Evolutionary conservation across 2,329 filamentous ascomycete species (phyloP), one percentile per base, ranked within the genome.

Genomic region (Neopestalotiopsis sp.): DNA sequence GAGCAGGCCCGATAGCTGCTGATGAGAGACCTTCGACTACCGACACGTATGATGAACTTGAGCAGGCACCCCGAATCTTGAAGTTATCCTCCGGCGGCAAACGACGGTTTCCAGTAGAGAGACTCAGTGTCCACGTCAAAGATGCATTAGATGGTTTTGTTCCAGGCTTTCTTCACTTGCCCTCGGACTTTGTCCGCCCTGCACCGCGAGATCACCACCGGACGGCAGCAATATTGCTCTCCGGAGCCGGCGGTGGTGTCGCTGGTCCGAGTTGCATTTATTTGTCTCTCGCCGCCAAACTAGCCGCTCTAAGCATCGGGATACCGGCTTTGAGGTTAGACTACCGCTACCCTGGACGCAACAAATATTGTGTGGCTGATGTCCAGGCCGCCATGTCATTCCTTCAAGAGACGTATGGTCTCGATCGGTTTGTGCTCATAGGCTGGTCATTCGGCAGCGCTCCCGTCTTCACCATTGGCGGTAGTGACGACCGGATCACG

Each of bases 401-500:
- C 65, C 74, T 83, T 9, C 62, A 76, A 14, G 69, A 75, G 14
- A 69, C 73, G 32, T 79, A 76, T 69, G 73, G 70, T 0, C 73
- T 80, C 1, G 69, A 68, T n/a, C 74, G 71, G 30, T 82, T 83
- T 71, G 81, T 83, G 5, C 69, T 83, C 14, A 75, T 82, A 1
- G 82, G 82, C 60, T 84, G 81, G 82, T 81, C 78, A 12, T 83
- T 83, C 65, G 81, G 82, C 24, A 79, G 81, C 5, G 81, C 80
- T 24, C 81, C 81, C 0, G 81, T 80, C 20, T 81, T 82, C 72
- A 79, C 77, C 0, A 76, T 79, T 13, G 81, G 34, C 72, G 81
- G 4, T 74, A 80, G 28, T 68, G 77, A 62, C 34, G 59, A 62
- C 59, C 59, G 59, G 14, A 62, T 62, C 32, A 62, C 34, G 0